Evolutionary conservation across 352 stramenopile genomes (phyloP).

Genomic region (Pythium scleroteichum): DNA sequence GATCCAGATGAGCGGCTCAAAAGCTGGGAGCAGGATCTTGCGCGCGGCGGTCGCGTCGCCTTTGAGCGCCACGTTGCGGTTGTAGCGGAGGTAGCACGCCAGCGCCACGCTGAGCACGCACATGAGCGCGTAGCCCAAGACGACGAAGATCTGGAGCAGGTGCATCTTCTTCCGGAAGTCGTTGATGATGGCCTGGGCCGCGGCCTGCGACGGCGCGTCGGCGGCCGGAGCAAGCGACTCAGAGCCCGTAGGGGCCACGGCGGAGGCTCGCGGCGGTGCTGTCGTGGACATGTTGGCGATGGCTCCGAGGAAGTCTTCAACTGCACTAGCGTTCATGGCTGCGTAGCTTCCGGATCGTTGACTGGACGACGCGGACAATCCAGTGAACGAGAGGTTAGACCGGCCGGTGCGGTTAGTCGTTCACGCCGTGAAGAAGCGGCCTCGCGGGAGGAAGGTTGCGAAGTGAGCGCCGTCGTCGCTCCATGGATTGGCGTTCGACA

Average conservation of each 20-base stretch:
- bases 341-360: no score
- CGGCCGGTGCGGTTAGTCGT: no score
- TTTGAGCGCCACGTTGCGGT: conserved; percentile 51
- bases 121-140: conserved; percentile 16
- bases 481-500: conserved; percentile 16
- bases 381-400: no score
- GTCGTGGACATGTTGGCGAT: background rate
- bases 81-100: conserved; percentile 54
- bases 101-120: conserved; percentile 21
- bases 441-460: background rate
- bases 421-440: background rate
- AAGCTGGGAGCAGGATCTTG: conserved; percentile 65
- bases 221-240: background rate
- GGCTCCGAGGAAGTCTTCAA: no score
- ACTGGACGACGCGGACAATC: no score
- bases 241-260: background rate
- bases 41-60: conserved; percentile 46
- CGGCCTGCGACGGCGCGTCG: background rate
- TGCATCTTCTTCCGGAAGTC: conserved; percentile 11
- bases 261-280: background rate
- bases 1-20: conserved; percentile 68
- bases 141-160: conserved; percentile 9
- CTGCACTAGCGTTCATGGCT: no score
- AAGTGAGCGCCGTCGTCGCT: conserved; percentile 9
- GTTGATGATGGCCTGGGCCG: background rate